Evolutionary conservation across 2,329 filamentous ascomycete genomes (phyloP).

Genomic region (Fusarium papillatum): DNA sequence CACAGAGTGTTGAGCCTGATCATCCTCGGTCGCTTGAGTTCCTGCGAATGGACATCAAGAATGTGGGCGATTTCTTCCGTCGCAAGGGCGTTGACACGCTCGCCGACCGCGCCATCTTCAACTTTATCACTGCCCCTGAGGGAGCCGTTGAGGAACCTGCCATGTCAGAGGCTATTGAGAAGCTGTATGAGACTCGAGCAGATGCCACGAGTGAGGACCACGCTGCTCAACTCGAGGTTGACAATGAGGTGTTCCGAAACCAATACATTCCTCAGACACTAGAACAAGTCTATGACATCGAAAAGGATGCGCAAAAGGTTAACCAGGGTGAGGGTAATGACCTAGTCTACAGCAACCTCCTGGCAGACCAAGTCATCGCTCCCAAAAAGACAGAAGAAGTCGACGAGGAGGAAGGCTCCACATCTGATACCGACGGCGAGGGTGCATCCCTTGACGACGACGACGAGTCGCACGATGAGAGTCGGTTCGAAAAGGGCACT

Average conservation of each 20-base stretch:
- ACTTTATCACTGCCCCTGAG: constrained; percentile 79
- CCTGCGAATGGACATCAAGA: constrained; percentile 98
- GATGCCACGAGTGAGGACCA: constrained; percentile 64
- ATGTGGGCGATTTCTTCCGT: constrained; percentile 92
- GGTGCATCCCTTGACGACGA: constrained; percentile 61
- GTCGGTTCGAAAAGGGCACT: constrained; percentile 72
- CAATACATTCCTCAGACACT: constrained; percentile 97
- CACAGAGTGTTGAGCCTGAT: constrained; percentile 96
- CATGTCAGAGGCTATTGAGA: constrained; percentile 74
- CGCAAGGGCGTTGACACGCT: constrained; percentile 87
- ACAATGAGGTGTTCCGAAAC: constrained; percentile 93
- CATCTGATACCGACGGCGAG: constrained; percentile 60
- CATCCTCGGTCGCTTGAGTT: constrained; percentile 95
- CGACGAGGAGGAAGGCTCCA: constrained; percentile 52
- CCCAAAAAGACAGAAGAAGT: constrained; percentile 52
- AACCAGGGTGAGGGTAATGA: constrained; percentile 79
- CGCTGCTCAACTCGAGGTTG: constrained; percentile 76
- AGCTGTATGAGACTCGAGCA: constrained; percentile 72
- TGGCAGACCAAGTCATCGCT: constrained; percentile 76
- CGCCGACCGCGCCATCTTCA: constrained; percentile 83
- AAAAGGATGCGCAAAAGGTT: constrained; percentile 87
- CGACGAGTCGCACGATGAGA: constrained; percentile 62
- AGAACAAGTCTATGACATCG: constrained; percentile 96
- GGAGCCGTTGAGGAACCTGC: constrained; percentile 72
- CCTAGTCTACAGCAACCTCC: constrained; percentile 87